Conservation (phyloP, 2,329 filamentous ascomycete genomes). For the Cladosporium sp. region DNA sequence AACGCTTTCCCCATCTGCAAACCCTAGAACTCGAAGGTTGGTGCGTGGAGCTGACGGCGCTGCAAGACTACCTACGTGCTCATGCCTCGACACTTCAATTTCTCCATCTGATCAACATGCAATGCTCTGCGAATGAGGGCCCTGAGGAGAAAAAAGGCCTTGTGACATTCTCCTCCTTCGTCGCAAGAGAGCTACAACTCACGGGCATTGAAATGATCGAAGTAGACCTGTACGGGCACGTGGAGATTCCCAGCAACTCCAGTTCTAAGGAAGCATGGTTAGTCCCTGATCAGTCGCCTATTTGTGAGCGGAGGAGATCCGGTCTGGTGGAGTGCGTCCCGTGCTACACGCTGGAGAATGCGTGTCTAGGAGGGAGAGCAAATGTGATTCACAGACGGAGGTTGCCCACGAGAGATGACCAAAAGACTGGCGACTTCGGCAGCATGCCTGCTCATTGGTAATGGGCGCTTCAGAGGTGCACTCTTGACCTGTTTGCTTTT, state of each 20-base stretch:
- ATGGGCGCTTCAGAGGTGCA: no score
- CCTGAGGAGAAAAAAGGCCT: background rate
- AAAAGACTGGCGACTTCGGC: conserved; percentile 2
- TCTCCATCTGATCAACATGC: conserved; percentile 6
- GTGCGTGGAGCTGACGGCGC: background rate
- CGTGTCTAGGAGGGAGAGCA: background rate
- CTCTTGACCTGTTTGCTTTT: no score
- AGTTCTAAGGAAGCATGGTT: background rate
- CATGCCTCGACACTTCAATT: conserved; percentile 3
- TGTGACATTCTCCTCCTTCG: background rate
- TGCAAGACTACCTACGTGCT: background rate
- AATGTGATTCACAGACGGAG: conserved; percentile 5
- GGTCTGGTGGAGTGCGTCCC: background rate
- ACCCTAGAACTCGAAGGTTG: conserved; percentile 9
- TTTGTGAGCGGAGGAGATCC: background rate
- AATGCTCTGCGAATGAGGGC: background rate
- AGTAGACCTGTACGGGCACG: background rate
- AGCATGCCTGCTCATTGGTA: conserved; percentile 5
- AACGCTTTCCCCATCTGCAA: background rate
- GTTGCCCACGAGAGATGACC: background rate
- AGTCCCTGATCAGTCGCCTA: background rate
- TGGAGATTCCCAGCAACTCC: no score
- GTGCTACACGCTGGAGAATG: background rate
- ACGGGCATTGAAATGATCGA: background rate
- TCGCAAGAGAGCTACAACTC: background rate